A percentile compares a stretch with the other conserved stretches of the same genome.
Evolutionary conservation across 768 basidiomycete species (phyloP).

Genomic region (Jaapia argillacea): DNA sequence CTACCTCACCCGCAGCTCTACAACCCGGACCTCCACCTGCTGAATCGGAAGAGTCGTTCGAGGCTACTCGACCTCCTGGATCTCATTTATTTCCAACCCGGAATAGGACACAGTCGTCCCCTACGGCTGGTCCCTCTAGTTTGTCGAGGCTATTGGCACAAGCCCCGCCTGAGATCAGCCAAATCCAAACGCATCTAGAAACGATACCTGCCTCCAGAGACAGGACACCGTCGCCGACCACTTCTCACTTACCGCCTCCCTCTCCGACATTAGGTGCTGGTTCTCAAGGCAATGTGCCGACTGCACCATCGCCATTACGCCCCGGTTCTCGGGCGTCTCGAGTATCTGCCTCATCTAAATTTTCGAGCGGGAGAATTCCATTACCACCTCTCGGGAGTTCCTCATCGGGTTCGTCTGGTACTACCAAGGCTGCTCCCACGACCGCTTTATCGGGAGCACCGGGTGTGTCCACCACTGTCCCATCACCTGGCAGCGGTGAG

Average conservation of each 20-base stretch:
- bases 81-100: constrained; percentile 59
- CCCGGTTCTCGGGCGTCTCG: constrained; percentile 68
- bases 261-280: constrained; percentile 22
- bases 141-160: constrained; percentile 74
- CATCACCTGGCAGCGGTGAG: too few species aligned
- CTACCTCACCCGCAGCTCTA: constrained; percentile 13
- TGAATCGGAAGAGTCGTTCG: constrained; percentile 68
- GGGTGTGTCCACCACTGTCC: constrained; percentile 28
- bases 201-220: constrained; percentile 13
- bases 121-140: constrained; percentile 66
- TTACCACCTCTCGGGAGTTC: constrained; percentile 46
- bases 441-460: constrained; percentile 46
- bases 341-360: constrained; percentile 55
- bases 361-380: constrained; percentile 47
- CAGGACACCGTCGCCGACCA: constrained; percentile 21
- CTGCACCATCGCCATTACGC: constrained; percentile 47
- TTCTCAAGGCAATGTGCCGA: constrained; percentile 26
- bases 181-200: too few species aligned
- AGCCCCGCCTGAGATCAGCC: constrained; percentile 45
- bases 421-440: constrained; percentile 54
- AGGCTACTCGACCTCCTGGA: constrained; percentile 52
- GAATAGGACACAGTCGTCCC: constrained; percentile 55
- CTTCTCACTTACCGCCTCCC: constrained; percentile 26
- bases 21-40: constrained; percentile 57
- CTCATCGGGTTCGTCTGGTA: constrained; percentile 27